Evolutionary conservation across 495 filamentous ascomycete species (phyloP), one percentile per base, ranked within the genome.

Genomic region (Lophiotrema nucula): DNA sequence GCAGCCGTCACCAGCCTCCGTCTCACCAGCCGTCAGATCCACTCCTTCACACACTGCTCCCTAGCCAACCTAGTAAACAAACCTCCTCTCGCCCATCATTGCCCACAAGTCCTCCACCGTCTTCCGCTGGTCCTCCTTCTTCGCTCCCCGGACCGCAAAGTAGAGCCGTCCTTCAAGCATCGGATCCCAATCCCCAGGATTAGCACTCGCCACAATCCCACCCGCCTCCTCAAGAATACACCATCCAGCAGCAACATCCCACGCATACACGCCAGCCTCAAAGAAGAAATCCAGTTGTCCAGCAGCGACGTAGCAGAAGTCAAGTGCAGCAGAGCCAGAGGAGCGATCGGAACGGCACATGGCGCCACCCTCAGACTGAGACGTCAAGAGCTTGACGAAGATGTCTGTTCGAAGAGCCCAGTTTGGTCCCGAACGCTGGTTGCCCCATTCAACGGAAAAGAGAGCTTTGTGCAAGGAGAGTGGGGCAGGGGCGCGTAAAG

Each of bases 171-270:
- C 59, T 27, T 67, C 64, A 1, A 67, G n/a, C 8, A 27, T 43
- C 15, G 64, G 59, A 12, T 50, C 47, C 58, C 64, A 62, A 22
- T 60, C 54, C 1, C 51, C 44, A 16, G 58, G 64, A 47, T 67
- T 67, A 21, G 59, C 64, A 22, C 48, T 51, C 15, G 51, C 54
- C 1, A 67, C 59, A 3, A 62, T 33, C 4, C 64, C 64, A 13
- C 64, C 64, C 4, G 63, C 63, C 31, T 66, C 63, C 43, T 62
- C 58, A 16, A 66, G 44, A 46, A 66, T 66, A 21, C 45, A 44
- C 63, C 63, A 66, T n/a, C 58, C 63, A n/a, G 63, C 63, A 13
- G 46, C 49, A 27, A 67, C 47, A 31, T 67, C 65, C 65, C 65
- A 67, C 15, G 51, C 49, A 60, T 60, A 67, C 21, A 47, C 53